Conservation (phyloP, 2,329 filamentous ascomycete genomes). For the Colletotrichum sp. region DNA sequence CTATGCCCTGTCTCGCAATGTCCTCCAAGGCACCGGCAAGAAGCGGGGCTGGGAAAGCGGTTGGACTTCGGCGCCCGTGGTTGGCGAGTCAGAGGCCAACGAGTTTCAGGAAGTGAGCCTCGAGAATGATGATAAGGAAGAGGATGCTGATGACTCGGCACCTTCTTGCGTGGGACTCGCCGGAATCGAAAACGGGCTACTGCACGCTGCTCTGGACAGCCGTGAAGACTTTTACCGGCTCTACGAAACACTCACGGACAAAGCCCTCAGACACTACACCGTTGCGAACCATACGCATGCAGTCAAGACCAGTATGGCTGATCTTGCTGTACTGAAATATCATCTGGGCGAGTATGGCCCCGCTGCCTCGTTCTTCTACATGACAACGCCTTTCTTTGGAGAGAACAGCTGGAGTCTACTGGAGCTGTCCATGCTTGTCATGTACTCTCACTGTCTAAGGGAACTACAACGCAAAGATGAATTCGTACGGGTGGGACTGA, state of each 20-base stretch:
- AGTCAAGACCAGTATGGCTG: conserved; percentile 78
- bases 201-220: conserved; percentile 66
- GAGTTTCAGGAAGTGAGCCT: conserved; percentile 65
- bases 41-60: conserved; percentile 77
- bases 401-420: conserved; percentile 79
- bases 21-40: conserved; percentile 77
- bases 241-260: conserved; percentile 81
- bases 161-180: conserved; percentile 7
- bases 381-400: conserved; percentile 80
- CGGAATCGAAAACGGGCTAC: conserved; percentile 60
- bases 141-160: conserved; percentile 12
- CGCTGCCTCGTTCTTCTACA: conserved; percentile 79
- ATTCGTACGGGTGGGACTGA: conserved; percentile 77
- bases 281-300: conserved; percentile 81
- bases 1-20: conserved; percentile 78
- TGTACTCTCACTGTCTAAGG: conserved; percentile 85
- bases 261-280: conserved; percentile 81
- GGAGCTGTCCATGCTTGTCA: conserved; percentile 82
- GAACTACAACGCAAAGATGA: conserved; percentile 78
- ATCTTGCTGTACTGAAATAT: conserved; percentile 85
- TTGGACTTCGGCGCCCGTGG: conserved; percentile 67
- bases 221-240: conserved; percentile 68
- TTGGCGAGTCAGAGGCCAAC: conserved; percentile 47
- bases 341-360: conserved; percentile 74
- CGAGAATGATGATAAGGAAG: conserved; percentile 40